phyloP scores from a whole-genome alignment of 768 basidiomycete species.

The Amanita rimosa region DNA sequence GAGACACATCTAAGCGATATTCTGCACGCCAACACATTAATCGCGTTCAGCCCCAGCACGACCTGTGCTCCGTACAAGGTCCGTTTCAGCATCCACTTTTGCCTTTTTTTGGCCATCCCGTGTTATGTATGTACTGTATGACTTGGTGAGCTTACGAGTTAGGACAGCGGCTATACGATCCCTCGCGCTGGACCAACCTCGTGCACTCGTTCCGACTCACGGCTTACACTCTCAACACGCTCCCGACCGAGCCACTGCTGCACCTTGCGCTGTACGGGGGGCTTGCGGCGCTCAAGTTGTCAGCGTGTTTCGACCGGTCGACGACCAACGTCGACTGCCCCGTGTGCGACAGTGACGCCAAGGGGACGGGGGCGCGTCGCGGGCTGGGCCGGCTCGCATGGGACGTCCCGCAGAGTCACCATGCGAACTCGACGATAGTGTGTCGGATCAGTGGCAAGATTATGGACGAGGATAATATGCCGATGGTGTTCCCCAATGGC shows the following conservation, averaged over 20 bases:
- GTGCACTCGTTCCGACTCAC: conserved; percentile 74
- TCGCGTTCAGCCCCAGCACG: conserved; percentile 67
- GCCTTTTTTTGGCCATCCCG: too few species aligned
- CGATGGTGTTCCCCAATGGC: conserved; percentile 85
- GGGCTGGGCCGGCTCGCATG: conserved; percentile 66
- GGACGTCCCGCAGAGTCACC: conserved; percentile 88
- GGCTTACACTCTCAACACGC: conserved; percentile 77
- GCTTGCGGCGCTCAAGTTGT: conserved; percentile 80
- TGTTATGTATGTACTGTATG: not conserved
- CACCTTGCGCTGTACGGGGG: conserved; percentile 87
- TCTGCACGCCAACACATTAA: conserved; percentile 59
- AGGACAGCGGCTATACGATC: conserved; percentile 71
- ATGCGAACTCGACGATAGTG: conserved; percentile 92
- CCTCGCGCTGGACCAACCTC: conserved; percentile 64
- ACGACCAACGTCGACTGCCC: conserved; percentile 83
- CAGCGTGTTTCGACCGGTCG: conserved; percentile 59
- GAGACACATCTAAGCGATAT: conserved; percentile 75
- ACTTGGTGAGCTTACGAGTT: too few species aligned
- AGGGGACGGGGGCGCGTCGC: conserved; percentile 18
- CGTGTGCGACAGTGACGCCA: conserved; percentile 60
- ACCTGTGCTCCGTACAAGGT: conserved; percentile 76
- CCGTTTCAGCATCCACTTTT: too few species aligned
- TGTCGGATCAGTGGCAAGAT: conserved; percentile 86
- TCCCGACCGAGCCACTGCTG: conserved; percentile 81
- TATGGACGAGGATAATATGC: conserved; percentile 91